Base-by-base conservation (phyloP, 1,284 basidiomycete species). In the Ustilago crameri region DNA sequence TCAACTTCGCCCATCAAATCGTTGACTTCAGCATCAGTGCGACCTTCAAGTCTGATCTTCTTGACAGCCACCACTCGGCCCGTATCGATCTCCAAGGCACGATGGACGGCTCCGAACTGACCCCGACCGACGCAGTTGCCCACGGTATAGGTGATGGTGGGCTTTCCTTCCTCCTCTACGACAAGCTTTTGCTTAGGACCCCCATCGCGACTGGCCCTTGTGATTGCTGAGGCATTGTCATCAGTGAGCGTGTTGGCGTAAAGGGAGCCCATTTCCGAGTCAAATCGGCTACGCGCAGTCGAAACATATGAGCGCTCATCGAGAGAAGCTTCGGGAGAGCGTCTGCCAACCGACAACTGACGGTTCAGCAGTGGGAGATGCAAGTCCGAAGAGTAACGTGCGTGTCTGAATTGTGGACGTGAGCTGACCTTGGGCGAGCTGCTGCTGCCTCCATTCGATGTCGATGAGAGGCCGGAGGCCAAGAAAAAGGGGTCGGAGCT, bases 1-100 rank as follows among this genome's bases (percentile, higher is more conserved):
- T 95, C 92, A 66, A 98, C 98, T 85, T 99, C 96, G 84, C 96
- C 93, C 81, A 98, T 96, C 64, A 99, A 96, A 85, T 98, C 95
- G 83, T 96, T 94, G 83, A 98, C 96, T 86, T 99, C 96, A 82
- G 98, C 96, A 84, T 98, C 95, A 51, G 94, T 94, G 38, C 74
- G 91, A 79, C 92, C 93, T 85, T 98, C 96, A 32, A 99, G 88
- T 86, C 98, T 94, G 84, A 98, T 98, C 75, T 98, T 94, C 89
- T 98, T 97, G 86, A 97, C 96, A 1, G 81, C 81, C 9, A 83
- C 81, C 47, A 69, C 70, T 35, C 51, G 47, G 10, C 79, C 62
- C 15, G 75, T 76, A 15, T 72, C 91, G 77, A 96, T 85, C 83
- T 97, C 95, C 58, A 98, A 86, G 5, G 95, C 94, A 18, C 93